A percentile compares a stretch with the other conserved stretches of the same genome.
Conservation (phyloP, 73 alveolate genomes). For the Stentor coeruleus region DNA sequence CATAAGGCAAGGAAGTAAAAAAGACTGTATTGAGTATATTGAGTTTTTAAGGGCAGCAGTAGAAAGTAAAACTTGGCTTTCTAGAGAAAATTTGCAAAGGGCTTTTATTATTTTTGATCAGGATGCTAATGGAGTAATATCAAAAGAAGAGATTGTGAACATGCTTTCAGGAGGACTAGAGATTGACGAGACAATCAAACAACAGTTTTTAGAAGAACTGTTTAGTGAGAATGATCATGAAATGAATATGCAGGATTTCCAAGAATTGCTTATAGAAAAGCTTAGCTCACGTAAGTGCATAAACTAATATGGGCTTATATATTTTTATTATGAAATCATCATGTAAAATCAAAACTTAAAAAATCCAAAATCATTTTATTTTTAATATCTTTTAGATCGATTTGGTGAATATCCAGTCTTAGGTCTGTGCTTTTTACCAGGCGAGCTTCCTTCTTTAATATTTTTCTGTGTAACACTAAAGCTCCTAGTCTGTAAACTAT, state of each 20-base stretch:
- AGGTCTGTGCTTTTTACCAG: background rate
- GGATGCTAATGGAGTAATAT: background rate
- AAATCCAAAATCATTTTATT: too few species aligned
- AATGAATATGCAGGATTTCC: background rate
- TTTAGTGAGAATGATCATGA: background rate
- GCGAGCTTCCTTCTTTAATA: background rate
- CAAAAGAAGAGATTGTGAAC: background rate
- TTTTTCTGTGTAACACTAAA: background rate
- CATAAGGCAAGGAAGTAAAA: background rate
- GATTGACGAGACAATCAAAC: background rate
- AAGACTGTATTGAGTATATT: conserved; percentile 5
- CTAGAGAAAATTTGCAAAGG: background rate
- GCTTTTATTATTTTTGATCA: conserved; percentile 14
- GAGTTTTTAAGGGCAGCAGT: conserved; percentile 5
- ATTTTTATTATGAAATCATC: too few species aligned
- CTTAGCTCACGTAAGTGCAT: background rate
- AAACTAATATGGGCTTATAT: too few species aligned
- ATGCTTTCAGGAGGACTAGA: background rate
- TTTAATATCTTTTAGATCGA: background rate
- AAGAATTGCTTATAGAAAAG: background rate
- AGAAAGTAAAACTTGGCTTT: background rate
- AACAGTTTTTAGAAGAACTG: background rate
- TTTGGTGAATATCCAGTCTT: background rate
- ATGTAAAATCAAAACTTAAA: too few species aligned
- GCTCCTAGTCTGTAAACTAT: background rate